Base-by-base conservation (phyloP, 2,329 filamentous ascomycete species). In the Fusarium sp. region DNA sequence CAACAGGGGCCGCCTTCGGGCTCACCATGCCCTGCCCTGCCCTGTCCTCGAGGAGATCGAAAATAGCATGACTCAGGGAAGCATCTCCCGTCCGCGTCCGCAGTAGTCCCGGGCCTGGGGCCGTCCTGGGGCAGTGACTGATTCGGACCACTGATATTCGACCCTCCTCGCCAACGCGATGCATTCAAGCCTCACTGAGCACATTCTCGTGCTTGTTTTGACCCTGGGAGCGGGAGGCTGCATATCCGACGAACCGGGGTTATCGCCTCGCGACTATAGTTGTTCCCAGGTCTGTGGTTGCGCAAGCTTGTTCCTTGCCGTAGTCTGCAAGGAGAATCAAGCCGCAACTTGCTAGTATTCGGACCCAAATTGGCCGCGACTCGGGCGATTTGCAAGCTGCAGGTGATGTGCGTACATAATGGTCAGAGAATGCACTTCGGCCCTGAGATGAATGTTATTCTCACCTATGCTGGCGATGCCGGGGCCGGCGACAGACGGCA, bases 231-330 rank as follows among this genome's bases (percentile, higher is more conserved):
- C 70, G 76, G 76, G 64, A 76, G 63, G 66, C 65, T 77, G 71
- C 76, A 78, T 75, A 74, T 71, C 74, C 66, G 66, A 57, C 67
- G 57, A 74, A 70, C 68, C 66, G 69, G 71, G 75, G 60, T 58
- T 59, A 58, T 65, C 66, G 52, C 60, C 56, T 58, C 42, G 34
- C 27, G 20, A 59, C 62, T 63, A 56, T 71, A 69, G 50, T 37
- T 58, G 59, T 60, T 69, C 65, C 74, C 68, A 71, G 66, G 65
- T 68, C 67, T 72, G 42, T 59, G 73, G 69, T 73, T 58, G 64
- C 65, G 67, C 62, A 72, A 67, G 60, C 64, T 73, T 45, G 66
- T 66, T 64, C 73, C 73, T 68, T 72, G 70, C 70, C 69, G 57
- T 45, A 62, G 50, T 59, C 59, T 66, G 64, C 66, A 73, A 59